These are phyloP conservation scores for Bacidia rubella DNA, from an alignment of 495 filamentous ascomycete genomes.

Conservation along the genomic window DNA sequence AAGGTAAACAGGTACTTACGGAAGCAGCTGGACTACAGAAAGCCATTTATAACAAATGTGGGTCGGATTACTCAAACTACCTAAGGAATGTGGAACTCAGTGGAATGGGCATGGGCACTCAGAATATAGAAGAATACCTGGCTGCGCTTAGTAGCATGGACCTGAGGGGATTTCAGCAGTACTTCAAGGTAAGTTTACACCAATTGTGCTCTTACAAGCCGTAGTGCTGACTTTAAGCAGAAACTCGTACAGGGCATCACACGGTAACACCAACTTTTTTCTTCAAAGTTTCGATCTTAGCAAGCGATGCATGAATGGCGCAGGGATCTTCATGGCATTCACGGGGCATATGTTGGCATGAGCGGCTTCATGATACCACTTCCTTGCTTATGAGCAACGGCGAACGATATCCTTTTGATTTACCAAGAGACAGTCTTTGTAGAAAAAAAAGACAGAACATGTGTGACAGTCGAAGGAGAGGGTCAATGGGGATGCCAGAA, in stretches of 20 bases:
- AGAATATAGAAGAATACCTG: constrained; percentile 44
- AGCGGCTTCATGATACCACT: constrained; percentile 9
- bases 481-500: too few relatives aligned
- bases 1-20: constrained; percentile 66
- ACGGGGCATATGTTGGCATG: constrained; percentile 6
- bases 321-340: neutral
- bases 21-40: constrained; percentile 79
- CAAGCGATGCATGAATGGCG: constrained; percentile 15
- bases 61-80: constrained; percentile 43
- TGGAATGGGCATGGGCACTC: constrained; percentile 38
- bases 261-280: constrained; percentile 5
- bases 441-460: too few relatives aligned
- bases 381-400: neutral
- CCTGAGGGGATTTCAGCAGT: constrained; percentile 39
- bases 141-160: constrained; percentile 36
- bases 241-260: constrained; percentile 16
- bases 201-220: neutral
- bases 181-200: constrained; percentile 29
- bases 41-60: constrained; percentile 76
- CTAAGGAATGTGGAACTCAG: constrained; percentile 39
- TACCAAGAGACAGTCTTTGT: too few relatives aligned
- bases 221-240: constrained; percentile 5
- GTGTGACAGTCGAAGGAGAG: too few relatives aligned
- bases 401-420: neutral
- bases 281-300: constrained; percentile 4